A percentile compares a stretch with the other conserved stretches of the same genome.
Conservation (phyloP, 345 rosid genomes). For the Garcia nutans region DNA sequence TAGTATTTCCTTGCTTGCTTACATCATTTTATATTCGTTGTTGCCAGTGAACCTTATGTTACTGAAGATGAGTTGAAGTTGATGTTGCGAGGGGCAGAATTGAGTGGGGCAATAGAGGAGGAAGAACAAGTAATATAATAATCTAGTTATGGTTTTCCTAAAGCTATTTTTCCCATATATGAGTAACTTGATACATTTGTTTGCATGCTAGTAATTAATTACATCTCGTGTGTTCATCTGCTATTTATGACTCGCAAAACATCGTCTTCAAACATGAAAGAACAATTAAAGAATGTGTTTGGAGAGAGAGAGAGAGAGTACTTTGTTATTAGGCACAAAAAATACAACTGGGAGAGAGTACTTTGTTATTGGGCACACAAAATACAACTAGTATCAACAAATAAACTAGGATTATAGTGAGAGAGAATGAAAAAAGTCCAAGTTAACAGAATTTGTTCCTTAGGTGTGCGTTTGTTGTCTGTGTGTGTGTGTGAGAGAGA, state of each 20-base stretch:
- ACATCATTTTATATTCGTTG: slow-evolving; percentile 9
- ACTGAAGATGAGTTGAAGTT: slow-evolving; percentile 95
- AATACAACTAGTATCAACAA: neutral
- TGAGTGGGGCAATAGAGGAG: slow-evolving; percentile 99
- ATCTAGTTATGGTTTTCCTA: slow-evolving; percentile 4
- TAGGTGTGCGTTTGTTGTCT: neutral
- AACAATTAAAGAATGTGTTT: neutral
- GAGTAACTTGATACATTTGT: neutral
- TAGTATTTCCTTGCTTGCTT: neutral
- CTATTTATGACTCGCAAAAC: neutral
- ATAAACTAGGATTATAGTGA: neutral
- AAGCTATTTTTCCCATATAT: neutral
- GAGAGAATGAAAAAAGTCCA: no score
- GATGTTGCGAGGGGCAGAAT: slow-evolving; percentile 94
- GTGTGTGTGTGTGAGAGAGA: neutral
- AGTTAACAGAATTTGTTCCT: neutral
- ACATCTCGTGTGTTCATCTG: neutral
- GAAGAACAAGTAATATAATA: slow-evolving; percentile 76
- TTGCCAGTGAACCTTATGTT: slow-evolving; percentile 80
- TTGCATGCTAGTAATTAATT: neutral
- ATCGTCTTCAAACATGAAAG: neutral
- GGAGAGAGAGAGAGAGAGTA: neutral
- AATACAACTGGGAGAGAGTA: no score
- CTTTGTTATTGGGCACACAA: neutral
- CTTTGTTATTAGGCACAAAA: no score